phyloP scores from a whole-genome alignment of 768 basidiomycete species.

The Agaricus sinodeliciosus region DNA sequence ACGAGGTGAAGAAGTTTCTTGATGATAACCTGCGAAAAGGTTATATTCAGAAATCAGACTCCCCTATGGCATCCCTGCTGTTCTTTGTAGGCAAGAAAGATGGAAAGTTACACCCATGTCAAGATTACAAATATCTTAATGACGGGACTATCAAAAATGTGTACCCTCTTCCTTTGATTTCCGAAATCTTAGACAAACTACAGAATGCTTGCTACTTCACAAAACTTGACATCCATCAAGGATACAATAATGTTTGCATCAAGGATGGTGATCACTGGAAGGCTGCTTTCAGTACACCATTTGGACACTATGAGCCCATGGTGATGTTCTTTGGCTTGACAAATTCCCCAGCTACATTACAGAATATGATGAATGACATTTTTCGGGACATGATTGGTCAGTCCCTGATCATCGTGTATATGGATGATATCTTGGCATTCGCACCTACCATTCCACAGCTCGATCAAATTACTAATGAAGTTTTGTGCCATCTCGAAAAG shows the following conservation, averaged over 20 bases:
- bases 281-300: slow-evolving; percentile 29
- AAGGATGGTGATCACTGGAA: slow-evolving; percentile 35
- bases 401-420: too few relatives aligned
- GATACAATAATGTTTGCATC: slow-evolving; percentile 28
- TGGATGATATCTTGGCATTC: too few relatives aligned
- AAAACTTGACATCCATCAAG: slow-evolving; percentile 14
- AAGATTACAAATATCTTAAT: slow-evolving; percentile 30
- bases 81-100: slow-evolving; percentile 23
- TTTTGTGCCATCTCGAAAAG: too few relatives aligned
- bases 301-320: slow-evolving; percentile 14
- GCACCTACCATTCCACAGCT: too few relatives aligned
- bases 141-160: slow-evolving; percentile 25
- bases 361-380: too few relatives aligned
- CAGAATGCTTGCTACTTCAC: slow-evolving; percentile 23
- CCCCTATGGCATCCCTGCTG: slow-evolving; percentile 16
- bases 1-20: too few relatives aligned
- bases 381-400: too few relatives aligned
- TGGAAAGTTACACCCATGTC: slow-evolving; percentile 19
- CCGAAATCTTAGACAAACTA: too few relatives aligned
- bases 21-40: too few relatives aligned
- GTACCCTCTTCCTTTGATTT: slow-evolving; percentile 29
- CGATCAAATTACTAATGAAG: too few relatives aligned
- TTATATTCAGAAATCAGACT: slow-evolving; percentile 16
- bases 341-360: slow-evolving; percentile 13
- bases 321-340: slow-evolving; percentile 16